A percentile compares a stretch with the other conserved stretches of the same genome.
phyloP scores from a whole-genome alignment of 495 filamentous ascomycete species.

The Neurospora pannonica region DNA sequence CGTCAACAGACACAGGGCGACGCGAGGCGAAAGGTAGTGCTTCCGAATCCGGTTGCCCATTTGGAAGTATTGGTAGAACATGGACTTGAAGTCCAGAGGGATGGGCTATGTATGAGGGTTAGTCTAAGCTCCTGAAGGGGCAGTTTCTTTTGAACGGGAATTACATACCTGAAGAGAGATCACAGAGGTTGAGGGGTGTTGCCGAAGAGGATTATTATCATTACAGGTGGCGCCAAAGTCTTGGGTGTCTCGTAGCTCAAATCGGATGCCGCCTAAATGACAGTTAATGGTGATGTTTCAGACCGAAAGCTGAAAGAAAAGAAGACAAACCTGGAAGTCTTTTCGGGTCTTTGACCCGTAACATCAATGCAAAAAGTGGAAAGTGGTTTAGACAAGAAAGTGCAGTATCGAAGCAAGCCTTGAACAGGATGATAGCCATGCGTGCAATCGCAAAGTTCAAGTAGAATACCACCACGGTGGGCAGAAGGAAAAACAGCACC shows the following conservation, averaged over 20 bases:
- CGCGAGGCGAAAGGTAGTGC: constrained; percentile 84
- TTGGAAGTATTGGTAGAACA: constrained; percentile 97
- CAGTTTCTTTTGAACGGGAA: background rate
- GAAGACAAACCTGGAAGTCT: constrained; percentile 64
- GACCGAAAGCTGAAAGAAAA: background rate
- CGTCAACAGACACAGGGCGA: constrained; percentile 78
- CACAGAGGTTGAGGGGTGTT: constrained; percentile 52
- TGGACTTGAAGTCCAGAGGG: constrained; percentile 77
- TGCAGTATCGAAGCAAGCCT: constrained; percentile 79
- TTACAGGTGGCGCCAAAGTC: constrained; percentile 26
- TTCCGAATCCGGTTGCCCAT: constrained; percentile 85
- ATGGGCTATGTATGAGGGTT: constrained; percentile 52
- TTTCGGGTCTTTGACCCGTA: constrained; percentile 85
- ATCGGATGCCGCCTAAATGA: constrained; percentile 67
- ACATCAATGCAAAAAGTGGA: constrained; percentile 93
- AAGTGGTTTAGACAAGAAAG: constrained; percentile 96
- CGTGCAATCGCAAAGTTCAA: constrained; percentile 88
- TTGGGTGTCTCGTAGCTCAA: constrained; percentile 75
- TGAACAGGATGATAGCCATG: constrained; percentile 88
- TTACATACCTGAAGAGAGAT: constrained; percentile 64
- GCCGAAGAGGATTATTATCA: constrained; percentile 23
- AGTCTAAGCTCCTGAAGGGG: background rate
- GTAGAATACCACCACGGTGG: constrained; percentile 94
- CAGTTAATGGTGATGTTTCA: background rate
- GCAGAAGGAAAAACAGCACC: constrained; percentile 86